Conservation (phyloP, 768 basidiomycete genomes). For the Collybia nuda region DNA sequence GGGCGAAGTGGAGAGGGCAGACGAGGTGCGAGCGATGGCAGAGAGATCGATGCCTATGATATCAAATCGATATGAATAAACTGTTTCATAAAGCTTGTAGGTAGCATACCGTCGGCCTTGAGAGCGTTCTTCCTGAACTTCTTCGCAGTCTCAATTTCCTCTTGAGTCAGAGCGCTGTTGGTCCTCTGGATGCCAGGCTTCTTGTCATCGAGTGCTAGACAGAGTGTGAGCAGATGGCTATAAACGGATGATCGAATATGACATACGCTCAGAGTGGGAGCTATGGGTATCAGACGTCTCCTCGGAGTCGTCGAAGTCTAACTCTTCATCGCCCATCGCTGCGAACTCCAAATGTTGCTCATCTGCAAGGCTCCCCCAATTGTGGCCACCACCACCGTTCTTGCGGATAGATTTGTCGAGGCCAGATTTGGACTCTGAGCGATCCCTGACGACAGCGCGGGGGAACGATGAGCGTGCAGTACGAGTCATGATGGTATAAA, state of each 20-base stretch:
- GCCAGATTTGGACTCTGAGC: conserved; percentile 77
- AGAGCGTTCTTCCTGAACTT: conserved; percentile 74
- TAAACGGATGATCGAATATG: neutral
- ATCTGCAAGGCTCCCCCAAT: conserved; percentile 77
- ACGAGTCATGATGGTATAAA: conserved; percentile 62
- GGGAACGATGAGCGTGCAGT: conserved; percentile 73
- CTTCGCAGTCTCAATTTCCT: conserved; percentile 63
- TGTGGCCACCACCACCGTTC: conserved; percentile 77
- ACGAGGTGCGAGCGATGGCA: conserved; percentile 82
- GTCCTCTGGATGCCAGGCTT: conserved; percentile 33
- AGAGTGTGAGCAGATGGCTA: neutral
- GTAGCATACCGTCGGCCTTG: conserved; percentile 52
- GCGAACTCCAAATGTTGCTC: conserved; percentile 61
- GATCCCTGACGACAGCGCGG: conserved; percentile 72
- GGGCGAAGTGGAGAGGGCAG: conserved; percentile 62
- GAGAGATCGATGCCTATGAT: conserved; percentile 56
- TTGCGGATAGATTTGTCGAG: conserved; percentile 73
- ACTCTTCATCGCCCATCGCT: conserved; percentile 57
- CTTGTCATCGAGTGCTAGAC: conserved; percentile 21
- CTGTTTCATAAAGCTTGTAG: neutral
- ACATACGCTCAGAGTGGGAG: conserved; percentile 17
- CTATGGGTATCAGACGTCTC: conserved; percentile 13
- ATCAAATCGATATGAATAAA: conserved; percentile 1
- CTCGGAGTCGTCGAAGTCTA: conserved; percentile 39
- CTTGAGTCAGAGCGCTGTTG: conserved; percentile 49